phyloP scores from a whole-genome alignment of 23 red algal species.

The Gracilaria domingensis region DNA sequence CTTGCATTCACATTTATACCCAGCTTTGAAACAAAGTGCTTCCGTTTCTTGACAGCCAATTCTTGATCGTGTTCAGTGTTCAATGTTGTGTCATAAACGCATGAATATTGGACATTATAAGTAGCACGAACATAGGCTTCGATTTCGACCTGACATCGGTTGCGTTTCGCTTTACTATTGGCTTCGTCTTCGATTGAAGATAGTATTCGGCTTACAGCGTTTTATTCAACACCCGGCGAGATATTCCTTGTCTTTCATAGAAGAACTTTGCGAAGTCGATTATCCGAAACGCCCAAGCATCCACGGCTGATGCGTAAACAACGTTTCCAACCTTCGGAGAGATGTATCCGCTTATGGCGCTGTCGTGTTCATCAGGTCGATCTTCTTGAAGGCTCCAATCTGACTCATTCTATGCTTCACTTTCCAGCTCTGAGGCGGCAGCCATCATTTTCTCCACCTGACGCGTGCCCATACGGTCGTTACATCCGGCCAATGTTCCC shows the following conservation, averaged over 20 bases:
- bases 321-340: constrained; percentile 95
- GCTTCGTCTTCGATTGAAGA: constrained; percentile 82
- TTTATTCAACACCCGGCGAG: constrained; percentile 61
- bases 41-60: constrained; percentile 67
- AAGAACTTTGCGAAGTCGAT: constrained; percentile 87
- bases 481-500: constrained; percentile 84
- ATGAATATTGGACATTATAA: constrained; percentile 87
- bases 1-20: constrained; percentile 77
- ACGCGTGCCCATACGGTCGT: constrained; percentile 89
- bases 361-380: not conserved
- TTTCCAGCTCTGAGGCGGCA: constrained; percentile 29
- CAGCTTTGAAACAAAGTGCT: constrained; percentile 82
- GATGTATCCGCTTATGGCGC: constrained; percentile 68
- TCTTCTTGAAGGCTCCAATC: constrained; percentile 61
- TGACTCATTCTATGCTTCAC: constrained; percentile 21
- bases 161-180: constrained; percentile 66
- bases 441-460: constrained; percentile 87
- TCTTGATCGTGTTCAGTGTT: constrained; percentile 47
- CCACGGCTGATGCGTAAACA: constrained; percentile 91
- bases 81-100: constrained; percentile 80
- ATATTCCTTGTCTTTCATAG: constrained; percentile 77
- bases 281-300: constrained; percentile 98
- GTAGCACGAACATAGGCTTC: constrained; percentile 95
- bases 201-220: constrained; percentile 97
- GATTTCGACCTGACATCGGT: constrained; percentile 36